These are phyloP conservation scores for Fusarium sp. DNA, from an alignment of 2,329 filamentous ascomycete genomes.

Conservation along the genomic window DNA sequence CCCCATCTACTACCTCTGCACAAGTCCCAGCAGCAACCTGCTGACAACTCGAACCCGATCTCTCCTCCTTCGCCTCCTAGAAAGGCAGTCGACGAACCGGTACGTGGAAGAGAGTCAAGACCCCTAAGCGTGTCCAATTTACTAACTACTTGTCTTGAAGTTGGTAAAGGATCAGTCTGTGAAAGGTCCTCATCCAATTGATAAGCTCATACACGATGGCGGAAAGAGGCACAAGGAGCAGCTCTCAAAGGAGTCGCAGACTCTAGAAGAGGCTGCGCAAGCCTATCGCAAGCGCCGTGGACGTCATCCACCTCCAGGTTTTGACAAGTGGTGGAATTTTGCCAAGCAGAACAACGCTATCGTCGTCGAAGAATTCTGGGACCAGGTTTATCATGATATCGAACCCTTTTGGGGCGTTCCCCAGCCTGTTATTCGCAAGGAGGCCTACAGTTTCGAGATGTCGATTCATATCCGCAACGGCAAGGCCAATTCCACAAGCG, in stretches of 20 bases:
- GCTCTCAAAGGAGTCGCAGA: constrained; percentile 60
- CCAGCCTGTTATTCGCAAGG: constrained; percentile 61
- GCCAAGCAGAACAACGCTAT: constrained; percentile 64
- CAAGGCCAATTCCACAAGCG: constrained; percentile 62
- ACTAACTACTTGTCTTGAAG: constrained; percentile 12
- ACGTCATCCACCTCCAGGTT: constrained; percentile 72
- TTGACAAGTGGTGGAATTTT: constrained; percentile 70
- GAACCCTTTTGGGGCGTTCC: constrained; percentile 68
- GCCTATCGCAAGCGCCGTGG: constrained; percentile 69
- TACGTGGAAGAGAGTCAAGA: constrained; percentile 5
- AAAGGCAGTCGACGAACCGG: neutral
- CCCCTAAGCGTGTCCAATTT: neutral
- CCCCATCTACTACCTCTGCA: constrained; percentile 12
- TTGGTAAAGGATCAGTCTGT: constrained; percentile 10
- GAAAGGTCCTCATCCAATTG: constrained; percentile 61
- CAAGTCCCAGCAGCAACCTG: constrained; percentile 13
- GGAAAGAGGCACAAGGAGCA: constrained; percentile 55
- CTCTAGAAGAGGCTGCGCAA: constrained; percentile 65
- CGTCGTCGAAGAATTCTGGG: constrained; percentile 73
- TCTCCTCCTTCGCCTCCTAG: neutral
- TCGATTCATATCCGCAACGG: constrained; percentile 68
- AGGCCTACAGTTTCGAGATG: constrained; percentile 69
- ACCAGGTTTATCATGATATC: constrained; percentile 72
- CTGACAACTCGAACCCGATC: neutral
- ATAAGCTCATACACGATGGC: constrained; percentile 61